These are phyloP conservation scores for Asterella californica DNA, from an alignment of 225 moss, liverwort and hornwort genomes.

Conservation along the genomic window DNA sequence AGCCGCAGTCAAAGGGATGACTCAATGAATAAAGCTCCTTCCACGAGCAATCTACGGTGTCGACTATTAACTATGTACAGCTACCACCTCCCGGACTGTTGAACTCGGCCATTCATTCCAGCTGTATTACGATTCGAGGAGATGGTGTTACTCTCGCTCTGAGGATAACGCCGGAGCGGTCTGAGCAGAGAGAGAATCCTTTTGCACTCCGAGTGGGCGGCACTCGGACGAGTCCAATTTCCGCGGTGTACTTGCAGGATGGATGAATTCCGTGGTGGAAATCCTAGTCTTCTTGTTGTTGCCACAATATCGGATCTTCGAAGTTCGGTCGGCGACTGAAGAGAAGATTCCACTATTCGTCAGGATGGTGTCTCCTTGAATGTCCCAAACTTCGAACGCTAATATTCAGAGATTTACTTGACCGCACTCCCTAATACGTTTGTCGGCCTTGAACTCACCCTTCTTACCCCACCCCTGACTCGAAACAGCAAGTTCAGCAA, in stretches of 20 bases:
- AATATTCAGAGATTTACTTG: neutral
- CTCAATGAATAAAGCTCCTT: neutral
- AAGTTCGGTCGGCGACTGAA: neutral
- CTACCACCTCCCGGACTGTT: no score
- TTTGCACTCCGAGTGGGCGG: neutral
- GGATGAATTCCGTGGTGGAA: neutral
- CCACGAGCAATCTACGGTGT: no score
- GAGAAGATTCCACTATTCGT: neutral
- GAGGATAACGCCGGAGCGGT: neutral
- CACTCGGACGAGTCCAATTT: neutral
- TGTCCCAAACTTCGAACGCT: neutral
- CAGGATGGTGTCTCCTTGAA: neutral
- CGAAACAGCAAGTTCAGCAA: no score
- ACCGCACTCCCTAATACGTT: neutral
- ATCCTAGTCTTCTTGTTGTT: neutral
- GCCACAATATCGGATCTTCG: neutral
- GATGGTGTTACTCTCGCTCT: neutral
- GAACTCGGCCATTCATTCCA: neutral
- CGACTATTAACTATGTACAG: no score
- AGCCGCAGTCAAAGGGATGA: no score
- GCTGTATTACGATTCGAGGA: neutral
- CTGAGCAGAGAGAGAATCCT: neutral
- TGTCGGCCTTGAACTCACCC: neutral
- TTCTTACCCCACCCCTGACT: no score
- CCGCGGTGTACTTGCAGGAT: neutral